Base-by-base conservation (phyloP, 352 stramenopile genomes). In the Thalassiosira allenii region DNA sequence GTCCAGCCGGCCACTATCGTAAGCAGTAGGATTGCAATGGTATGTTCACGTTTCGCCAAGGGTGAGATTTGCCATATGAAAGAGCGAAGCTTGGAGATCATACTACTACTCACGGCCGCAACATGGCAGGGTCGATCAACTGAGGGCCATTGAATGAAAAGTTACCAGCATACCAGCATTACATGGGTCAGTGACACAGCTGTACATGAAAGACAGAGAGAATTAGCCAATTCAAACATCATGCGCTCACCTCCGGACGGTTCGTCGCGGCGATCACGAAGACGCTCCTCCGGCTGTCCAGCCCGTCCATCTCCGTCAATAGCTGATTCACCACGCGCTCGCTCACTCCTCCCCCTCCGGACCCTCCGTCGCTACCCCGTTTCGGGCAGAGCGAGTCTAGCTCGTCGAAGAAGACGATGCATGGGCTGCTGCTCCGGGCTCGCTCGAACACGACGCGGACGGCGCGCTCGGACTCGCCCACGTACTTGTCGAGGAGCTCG, bases 331-430 rank as follows among this genome's bases (percentile, higher is more conserved):
- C 92, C 17, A 96, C 93, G 32, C 92, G 82, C 75, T 96, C 97
- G 62, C 93, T 98, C 12, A 98, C 91, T 57, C 88, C 90, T n/a
- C 69, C 89, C 52, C 88, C 82, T 8, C 79, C 84, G 61, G 72
- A 62, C 30, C 91, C 95, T 34, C 95, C 94, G 75, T 97, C 97
- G 59, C 90, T 94, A 0, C 95, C 96, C 8, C 97, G 91, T 40
- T 96, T 95, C 6, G 97, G 98, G 71, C 95, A 98, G 14, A 99
- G 84, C 32, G 97, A 97, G 86, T 99, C 98, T 23, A 99, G 91
- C 87, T 99, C 98, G 70, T 99, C 98, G 65, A 99, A 99, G 88
- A 99, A 99, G 12, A 99, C 96, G n/a, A 99, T 97, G 84, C 98
- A 99, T 2, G 98, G 98, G 62, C 95, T 97, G 12, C 96, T 99